phyloP scores from a whole-genome alignment of 2,329 filamentous ascomycete species.

The Stagonosporopsis tanaceti region DNA sequence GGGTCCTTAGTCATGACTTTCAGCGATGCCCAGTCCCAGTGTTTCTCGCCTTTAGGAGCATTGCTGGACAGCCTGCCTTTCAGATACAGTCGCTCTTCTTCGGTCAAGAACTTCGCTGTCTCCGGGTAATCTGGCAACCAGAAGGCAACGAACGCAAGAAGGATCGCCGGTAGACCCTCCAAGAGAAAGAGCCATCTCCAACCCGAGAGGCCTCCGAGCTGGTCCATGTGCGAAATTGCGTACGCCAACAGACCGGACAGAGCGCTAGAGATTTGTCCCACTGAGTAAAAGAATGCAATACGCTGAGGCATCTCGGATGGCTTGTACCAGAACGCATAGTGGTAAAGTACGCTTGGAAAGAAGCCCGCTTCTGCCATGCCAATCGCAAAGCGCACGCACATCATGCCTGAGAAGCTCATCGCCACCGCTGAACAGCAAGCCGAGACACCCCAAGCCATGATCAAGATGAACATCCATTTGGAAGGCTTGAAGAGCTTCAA shows the following conservation, averaged over 20 bases:
- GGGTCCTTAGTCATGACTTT: slow-evolving; percentile 25
- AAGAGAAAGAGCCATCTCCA: slow-evolving; percentile 41
- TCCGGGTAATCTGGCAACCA: slow-evolving; percentile 28
- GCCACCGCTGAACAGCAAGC: slow-evolving; percentile 28
- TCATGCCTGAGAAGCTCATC: slow-evolving; percentile 31
- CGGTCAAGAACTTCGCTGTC: slow-evolving; percentile 25
- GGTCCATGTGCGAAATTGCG: slow-evolving; percentile 66
- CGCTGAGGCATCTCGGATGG: slow-evolving; percentile 30
- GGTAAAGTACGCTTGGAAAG: slow-evolving; percentile 50
- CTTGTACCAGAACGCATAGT: slow-evolving; percentile 61
- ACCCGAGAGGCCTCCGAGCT: slow-evolving; percentile 51
- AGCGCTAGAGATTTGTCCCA: slow-evolving; percentile 42
- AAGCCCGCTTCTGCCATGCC: slow-evolving; percentile 28
- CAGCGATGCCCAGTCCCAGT: slow-evolving; percentile 29
- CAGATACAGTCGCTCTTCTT: slow-evolving; percentile 24
- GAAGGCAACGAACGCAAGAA: slow-evolving; percentile 25
- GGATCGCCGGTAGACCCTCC: slow-evolving; percentile 26
- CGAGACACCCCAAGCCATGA: slow-evolving; percentile 36
- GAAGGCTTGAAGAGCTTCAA: slow-evolving; percentile 29
- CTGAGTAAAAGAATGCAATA: slow-evolving; percentile 56
- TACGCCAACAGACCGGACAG: slow-evolving; percentile 55
- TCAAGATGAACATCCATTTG: slow-evolving; percentile 32
- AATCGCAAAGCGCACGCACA: slow-evolving; percentile 32
- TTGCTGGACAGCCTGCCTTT: slow-evolving; percentile 19
- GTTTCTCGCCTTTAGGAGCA: slow-evolving; percentile 22